Percentiles rank a stretch among this genome's conserved stretches.
Evolutionary conservation across 1,139 yeast genomes (phyloP).

Genomic region (Kurtzmaniella quercitrusa): DNA sequence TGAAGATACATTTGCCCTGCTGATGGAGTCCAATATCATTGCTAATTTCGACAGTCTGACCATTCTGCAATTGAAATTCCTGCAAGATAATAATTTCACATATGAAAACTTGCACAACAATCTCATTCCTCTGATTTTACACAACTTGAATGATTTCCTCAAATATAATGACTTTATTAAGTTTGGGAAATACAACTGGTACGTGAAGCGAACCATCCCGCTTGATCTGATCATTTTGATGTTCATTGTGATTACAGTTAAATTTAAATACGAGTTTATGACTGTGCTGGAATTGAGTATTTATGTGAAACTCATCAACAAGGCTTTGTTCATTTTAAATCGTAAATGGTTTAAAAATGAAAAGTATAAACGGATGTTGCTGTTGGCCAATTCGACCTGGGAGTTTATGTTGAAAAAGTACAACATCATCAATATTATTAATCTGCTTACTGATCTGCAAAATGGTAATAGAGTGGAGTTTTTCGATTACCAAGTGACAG

Average conservation of each 20-base stretch:
- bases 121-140: slow-evolving; percentile 54
- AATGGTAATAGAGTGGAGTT: slow-evolving; percentile 25
- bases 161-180: slow-evolving; percentile 45
- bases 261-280: slow-evolving; percentile 44
- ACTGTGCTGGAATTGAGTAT: slow-evolving; percentile 28
- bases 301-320: slow-evolving; percentile 38
- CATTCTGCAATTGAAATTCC: slow-evolving; percentile 32
- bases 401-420: slow-evolving; percentile 38
- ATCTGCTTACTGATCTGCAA: slow-evolving; percentile 14
- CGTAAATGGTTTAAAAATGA: slow-evolving; percentile 46
- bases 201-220: slow-evolving; percentile 54
- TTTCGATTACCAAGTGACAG: slow-evolving; percentile 39
- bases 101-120: slow-evolving; percentile 51
- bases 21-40: slow-evolving; percentile 38
- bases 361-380: slow-evolving; percentile 43
- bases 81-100: slow-evolving; percentile 30
- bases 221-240: slow-evolving; percentile 55
- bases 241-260: slow-evolving; percentile 49
- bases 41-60: slow-evolving; percentile 30
- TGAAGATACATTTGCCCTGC: slow-evolving; percentile 40
- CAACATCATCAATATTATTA: slow-evolving; percentile 28
- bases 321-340: slow-evolving; percentile 39
- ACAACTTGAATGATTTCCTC: slow-evolving; percentile 51
- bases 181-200: slow-evolving; percentile 56
- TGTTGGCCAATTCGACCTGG: slow-evolving; percentile 42